phyloP scores from a whole-genome alignment of 768 basidiomycete genomes.

The Xerocomellus amylosporus region DNA sequence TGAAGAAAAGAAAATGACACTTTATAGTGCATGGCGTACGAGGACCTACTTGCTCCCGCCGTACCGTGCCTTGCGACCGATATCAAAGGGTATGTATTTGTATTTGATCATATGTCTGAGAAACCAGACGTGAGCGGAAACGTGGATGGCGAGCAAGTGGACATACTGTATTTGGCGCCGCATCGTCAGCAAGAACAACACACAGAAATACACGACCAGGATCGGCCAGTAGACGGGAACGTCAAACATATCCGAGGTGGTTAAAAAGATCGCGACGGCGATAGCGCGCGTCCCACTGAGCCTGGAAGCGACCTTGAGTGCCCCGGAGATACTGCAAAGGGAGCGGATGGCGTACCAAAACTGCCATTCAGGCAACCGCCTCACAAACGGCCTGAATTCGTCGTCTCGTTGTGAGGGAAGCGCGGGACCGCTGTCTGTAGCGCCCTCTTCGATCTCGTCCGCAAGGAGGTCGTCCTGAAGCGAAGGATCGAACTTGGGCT shows the following conservation, averaged over 20 bases:
- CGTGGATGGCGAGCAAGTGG: background rate
- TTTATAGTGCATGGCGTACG: background rate
- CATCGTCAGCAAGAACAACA: constrained; percentile 94
- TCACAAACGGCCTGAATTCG: constrained; percentile 95
- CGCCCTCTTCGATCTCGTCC: constrained; percentile 94
- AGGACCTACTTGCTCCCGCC: constrained; percentile 49
- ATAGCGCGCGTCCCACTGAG: constrained; percentile 88
- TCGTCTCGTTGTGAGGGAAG: constrained; percentile 78
- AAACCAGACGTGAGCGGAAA: constrained; percentile 8
- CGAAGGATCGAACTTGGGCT: constrained; percentile 97
- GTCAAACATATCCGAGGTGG: constrained; percentile 83
- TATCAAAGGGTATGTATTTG: constrained; percentile 93
- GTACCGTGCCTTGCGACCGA: constrained; percentile 90
- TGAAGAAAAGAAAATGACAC: constrained; percentile 4
- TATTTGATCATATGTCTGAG: constrained; percentile 99
- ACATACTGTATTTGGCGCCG: constrained; percentile 91
- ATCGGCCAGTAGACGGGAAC: constrained; percentile 99
- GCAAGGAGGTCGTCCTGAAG: constrained; percentile 90
- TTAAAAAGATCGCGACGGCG: constrained; percentile 74
- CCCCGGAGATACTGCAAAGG: background rate
- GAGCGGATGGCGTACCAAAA: constrained; percentile 64
- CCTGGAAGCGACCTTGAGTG: constrained; percentile 44
- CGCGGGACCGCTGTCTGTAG: constrained; percentile 51
- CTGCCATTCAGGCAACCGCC: constrained; percentile 94
- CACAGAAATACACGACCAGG: constrained; percentile 94